These are phyloP conservation scores for Geranomyces michiganensis DNA, from an alignment of 192 early-diverging fungal genomes.

Conservation along the genomic window DNA sequence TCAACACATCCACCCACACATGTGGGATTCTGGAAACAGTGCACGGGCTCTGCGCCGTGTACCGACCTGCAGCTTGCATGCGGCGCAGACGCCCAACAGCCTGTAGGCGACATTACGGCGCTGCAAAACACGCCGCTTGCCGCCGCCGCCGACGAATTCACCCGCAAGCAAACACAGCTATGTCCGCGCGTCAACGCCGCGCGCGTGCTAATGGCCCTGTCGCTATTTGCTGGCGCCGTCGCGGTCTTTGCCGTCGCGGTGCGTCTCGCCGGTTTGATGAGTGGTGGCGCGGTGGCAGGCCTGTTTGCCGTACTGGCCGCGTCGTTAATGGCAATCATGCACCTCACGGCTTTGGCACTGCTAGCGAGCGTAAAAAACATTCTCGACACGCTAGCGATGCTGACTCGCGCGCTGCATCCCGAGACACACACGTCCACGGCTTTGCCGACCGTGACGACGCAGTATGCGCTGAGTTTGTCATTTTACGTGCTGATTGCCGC, in stretches of 20 bases:
- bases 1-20: slow-evolving; percentile 1
- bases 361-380: slow-evolving; percentile 5
- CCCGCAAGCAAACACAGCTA: background rate
- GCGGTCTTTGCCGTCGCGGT: slow-evolving; percentile 2
- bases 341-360: background rate
- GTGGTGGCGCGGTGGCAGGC: background rate
- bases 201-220: slow-evolving; percentile 13
- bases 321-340: background rate
- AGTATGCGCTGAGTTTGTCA: background rate
- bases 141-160: background rate
- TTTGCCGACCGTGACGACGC: background rate
- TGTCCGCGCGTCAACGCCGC: slow-evolving; percentile 23
- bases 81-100: background rate
- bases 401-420: background rate
- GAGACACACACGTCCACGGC: slow-evolving; percentile 7
- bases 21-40: slow-evolving; percentile 22
- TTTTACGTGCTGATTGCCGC: slow-evolving; percentile 7
- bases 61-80: slow-evolving; percentile 19
- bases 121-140: background rate
- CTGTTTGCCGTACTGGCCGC: background rate
- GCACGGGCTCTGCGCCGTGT: background rate
- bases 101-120: background rate
- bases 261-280: background rate
- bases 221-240: slow-evolving; percentile 16
- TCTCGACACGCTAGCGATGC: background rate